Base-by-base conservation (phyloP, 208 protist genomes). In the Trypanosomatidae sp. region DNA sequence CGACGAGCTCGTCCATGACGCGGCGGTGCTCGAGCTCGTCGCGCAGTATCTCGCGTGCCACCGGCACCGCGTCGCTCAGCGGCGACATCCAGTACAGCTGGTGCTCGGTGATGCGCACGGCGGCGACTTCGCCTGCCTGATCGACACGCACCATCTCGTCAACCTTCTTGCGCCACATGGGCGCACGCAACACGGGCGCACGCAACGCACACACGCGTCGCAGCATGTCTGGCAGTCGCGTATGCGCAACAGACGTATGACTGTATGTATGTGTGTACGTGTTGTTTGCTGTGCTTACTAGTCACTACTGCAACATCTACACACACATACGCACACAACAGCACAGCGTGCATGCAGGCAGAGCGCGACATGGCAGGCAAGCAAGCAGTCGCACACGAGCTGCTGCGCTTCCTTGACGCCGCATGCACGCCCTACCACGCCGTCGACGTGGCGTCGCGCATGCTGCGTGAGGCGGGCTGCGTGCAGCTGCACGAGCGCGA, bases 81-180 rank as follows among this genome's bases (percentile, higher is more conserved):
- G 80, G 80, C 2, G 75, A 89, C 60, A 89, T 83, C 61, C 63
- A 92, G 15, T 70, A 66, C 3, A 92, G 51, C 32, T 92, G 83
- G 43, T 85, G 58, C 7, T 46, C 42, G 16, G 73, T 72, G 49
- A 92, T 92, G 10, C 79, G 65, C 8, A 88, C 78, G 0, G 83
- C 83, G 1, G 75, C 83, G 0, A 81, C 68, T 49, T 92, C 83
- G 3, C 83, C 83, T 7, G 83, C 83, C 42, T 87, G 69, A 33
- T 92, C 83, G 15, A 92, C 78, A 13, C 76, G 66, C 26, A 91
- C 57, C 7, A 82, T 72, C 49, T 91, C 77, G 49, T 85, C 71
- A 32, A 91, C 67, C 56, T 88, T 91, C 35, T 55, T 52, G 41
- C 71, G 62, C 50, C 80, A 82, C 10, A 75, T 37, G 0, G 56